These are phyloP conservation scores for Trichoderma lentiforme DNA, from an alignment of 2,329 filamentous ascomycete species.

Conservation along the genomic window DNA sequence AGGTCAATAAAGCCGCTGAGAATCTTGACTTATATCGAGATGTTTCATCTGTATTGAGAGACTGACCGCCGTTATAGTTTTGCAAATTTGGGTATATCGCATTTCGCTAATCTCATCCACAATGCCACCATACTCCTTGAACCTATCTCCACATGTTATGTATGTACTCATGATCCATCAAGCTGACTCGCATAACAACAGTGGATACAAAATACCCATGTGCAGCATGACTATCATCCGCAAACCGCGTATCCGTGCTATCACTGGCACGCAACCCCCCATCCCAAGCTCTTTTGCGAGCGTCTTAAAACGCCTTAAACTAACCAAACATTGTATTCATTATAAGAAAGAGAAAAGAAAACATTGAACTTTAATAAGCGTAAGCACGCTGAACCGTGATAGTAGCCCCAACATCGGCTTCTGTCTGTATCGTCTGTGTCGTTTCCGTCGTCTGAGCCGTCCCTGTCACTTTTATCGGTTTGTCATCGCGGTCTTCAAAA, in stretches of 20 bases:
- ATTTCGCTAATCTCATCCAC: neutral
- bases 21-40: neutral
- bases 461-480: neutral
- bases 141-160: neutral
- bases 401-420: neutral
- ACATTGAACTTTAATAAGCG: neutral
- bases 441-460: neutral
- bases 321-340: neutral
- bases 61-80: neutral
- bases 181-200: neutral
- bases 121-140: neutral
- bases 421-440: neutral
- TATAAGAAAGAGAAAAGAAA: neutral
- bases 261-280: neutral
- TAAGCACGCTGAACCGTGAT: neutral
- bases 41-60: neutral
- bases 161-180: neutral
- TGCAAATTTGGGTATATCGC: neutral
- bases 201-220: neutral
- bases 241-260: neutral
- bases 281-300: neutral
- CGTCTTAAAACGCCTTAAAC: neutral
- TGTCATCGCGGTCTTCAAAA: neutral
- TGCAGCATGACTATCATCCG: neutral
- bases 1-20: neutral